phyloP scores from a whole-genome alignment of 306 rosid genomes.

The Malus sylvestris region DNA sequence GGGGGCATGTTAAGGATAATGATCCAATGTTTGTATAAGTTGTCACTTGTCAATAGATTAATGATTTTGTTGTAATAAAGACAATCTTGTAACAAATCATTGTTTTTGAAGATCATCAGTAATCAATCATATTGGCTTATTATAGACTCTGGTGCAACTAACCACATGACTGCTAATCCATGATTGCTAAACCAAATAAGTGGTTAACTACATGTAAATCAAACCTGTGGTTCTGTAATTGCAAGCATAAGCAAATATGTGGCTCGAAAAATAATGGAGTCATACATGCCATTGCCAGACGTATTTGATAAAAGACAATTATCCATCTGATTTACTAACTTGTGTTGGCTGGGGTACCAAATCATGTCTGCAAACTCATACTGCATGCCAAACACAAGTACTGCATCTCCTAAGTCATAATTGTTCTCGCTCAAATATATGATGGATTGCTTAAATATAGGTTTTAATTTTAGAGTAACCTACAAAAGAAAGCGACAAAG shows the following conservation, averaged over 20 bases:
- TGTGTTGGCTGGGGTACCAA: slow-evolving; percentile 71
- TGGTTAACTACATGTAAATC: background rate
- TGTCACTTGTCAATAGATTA: too few relatives aligned
- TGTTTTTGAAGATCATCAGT: too few relatives aligned
- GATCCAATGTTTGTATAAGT: too few relatives aligned
- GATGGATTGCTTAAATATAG: slow-evolving; percentile 66
- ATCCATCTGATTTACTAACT: slow-evolving; percentile 50
- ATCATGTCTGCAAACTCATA: slow-evolving; percentile 63
- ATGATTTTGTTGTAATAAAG: too few relatives aligned
- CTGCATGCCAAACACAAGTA: slow-evolving; percentile 33
- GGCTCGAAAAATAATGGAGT: slow-evolving; percentile 57
- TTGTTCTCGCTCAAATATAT: slow-evolving; percentile 40
- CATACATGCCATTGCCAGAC: slow-evolving; percentile 54
- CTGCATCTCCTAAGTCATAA: slow-evolving; percentile 49
- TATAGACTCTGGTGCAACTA: too few relatives aligned
- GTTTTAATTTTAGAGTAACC: slow-evolving; percentile 59
- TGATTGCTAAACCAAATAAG: too few relatives aligned
- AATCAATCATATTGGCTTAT: too few relatives aligned
- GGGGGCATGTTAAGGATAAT: too few relatives aligned
- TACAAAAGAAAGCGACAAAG: background rate
- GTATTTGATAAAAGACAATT: slow-evolving; percentile 41
- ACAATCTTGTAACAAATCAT: too few relatives aligned
- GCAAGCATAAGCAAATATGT: slow-evolving; percentile 30
- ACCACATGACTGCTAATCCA: too few relatives aligned
- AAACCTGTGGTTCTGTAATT: slow-evolving; percentile 40